A percentile compares a stretch with the other conserved stretches of the same genome.
Evolutionary conservation across 371 early-diverging fungal species (phyloP).

Genomic region (Mortierella sp.): DNA sequence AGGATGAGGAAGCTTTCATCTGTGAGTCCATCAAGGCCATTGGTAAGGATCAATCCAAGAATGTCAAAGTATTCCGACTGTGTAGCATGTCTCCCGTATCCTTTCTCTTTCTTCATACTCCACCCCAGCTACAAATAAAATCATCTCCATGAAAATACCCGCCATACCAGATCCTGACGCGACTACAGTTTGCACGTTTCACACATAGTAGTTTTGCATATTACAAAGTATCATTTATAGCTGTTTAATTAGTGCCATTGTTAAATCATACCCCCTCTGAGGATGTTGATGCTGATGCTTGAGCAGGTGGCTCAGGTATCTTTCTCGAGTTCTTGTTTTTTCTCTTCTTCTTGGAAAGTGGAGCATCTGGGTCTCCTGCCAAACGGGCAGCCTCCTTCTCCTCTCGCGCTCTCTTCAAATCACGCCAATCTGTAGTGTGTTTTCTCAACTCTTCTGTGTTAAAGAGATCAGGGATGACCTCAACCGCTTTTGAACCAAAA

Average conservation of each 20-base stretch:
- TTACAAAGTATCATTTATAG: neutral
- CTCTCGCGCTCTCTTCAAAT: constrained; percentile 54
- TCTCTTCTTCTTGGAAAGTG: constrained; percentile 46
- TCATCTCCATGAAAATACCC: neutral
- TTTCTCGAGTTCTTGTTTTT: constrained; percentile 52
- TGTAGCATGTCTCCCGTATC: neutral
- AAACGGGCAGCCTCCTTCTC: constrained; percentile 48
- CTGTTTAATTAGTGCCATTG: neutral
- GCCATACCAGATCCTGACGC: neutral
- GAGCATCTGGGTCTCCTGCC: constrained; percentile 42
- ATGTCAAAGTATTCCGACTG: constrained; percentile 31
- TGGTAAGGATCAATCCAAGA: constrained; percentile 53
- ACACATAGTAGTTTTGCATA: neutral
- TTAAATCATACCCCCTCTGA: constrained; percentile 2
- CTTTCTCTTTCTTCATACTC: constrained; percentile 2
- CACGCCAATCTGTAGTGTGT: constrained; percentile 57
- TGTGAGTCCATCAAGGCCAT: constrained; percentile 58
- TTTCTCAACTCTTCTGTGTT: constrained; percentile 69
- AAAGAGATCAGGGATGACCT: constrained; percentile 63
- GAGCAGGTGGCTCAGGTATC: constrained; percentile 31
- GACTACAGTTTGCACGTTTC: no score
- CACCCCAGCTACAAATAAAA: constrained; percentile 6
- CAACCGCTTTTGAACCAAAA: constrained; percentile 59
- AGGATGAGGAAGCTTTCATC: constrained; percentile 59
- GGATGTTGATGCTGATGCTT: constrained; percentile 5